Conservation (phyloP, 1,284 basidiomycete genomes). For the Athelia sp. region DNA sequence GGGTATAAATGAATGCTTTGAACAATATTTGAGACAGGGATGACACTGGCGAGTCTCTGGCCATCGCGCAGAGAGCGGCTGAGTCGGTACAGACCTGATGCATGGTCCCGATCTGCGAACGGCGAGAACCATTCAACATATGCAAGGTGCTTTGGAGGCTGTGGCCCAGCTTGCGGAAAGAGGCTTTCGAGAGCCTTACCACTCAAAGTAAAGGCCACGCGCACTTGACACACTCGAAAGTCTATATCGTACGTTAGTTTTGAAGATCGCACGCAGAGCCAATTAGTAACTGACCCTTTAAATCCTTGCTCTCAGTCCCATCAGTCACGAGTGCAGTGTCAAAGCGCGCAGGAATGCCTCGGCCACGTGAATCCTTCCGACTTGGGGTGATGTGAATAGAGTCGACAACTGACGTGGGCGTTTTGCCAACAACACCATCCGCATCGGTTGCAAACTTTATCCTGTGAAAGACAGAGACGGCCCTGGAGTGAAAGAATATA, state of each 20-base stretch:
- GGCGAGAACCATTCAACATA: conserved; percentile 22
- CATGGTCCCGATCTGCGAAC: conserved; percentile 13
- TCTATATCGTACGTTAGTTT: conserved; percentile 9
- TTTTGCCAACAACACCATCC: conserved; percentile 3
- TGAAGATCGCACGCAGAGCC: too few species aligned
- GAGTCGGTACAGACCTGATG: conserved; percentile 18
- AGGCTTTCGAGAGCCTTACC: conserved; percentile 6
- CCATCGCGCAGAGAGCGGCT: conserved; percentile 9
- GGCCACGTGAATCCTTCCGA: conserved; percentile 6
- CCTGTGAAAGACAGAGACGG: conserved; percentile 18
- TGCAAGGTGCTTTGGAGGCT: conserved; percentile 12
- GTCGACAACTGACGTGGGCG: conserved; percentile 9
- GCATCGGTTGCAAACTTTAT: conserved; percentile 15
- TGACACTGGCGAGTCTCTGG: conserved; percentile 15
- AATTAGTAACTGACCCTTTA: neutral
- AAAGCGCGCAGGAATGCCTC: conserved; percentile 10
- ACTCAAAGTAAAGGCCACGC: conserved; percentile 23
- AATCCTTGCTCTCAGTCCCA: conserved; percentile 6
- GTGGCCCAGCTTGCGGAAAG: conserved; percentile 7
- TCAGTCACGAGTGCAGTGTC: conserved; percentile 15
- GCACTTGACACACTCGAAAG: conserved; percentile 19
- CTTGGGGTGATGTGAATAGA: conserved; percentile 18
- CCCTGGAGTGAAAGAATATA: conserved; percentile 13
- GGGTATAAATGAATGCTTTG: conserved; percentile 26
- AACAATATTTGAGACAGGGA: conserved; percentile 17